Evolutionary conservation across 2,329 filamentous ascomycete genomes (phyloP).

Genomic region (Didymella exigua): DNA sequence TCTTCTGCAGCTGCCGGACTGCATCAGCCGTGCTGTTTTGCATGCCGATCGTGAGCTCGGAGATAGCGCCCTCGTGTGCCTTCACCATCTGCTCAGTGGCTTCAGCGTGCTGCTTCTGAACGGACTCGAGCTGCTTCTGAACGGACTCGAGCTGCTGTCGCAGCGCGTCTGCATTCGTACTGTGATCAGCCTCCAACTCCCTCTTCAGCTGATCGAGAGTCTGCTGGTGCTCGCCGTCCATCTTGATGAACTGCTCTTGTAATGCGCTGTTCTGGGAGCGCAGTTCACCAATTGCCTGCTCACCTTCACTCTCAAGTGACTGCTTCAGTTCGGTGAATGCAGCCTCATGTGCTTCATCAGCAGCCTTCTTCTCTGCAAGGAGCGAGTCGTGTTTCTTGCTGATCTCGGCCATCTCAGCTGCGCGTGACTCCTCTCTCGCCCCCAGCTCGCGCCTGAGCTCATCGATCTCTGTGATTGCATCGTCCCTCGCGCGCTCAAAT

Average conservation of each 20-base stretch:
- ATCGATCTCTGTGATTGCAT: slow-evolving; percentile 10
- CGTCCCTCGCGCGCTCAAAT: slow-evolving; percentile 19
- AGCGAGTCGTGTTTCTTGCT: slow-evolving; percentile 22
- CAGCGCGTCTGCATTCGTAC: slow-evolving; percentile 31
- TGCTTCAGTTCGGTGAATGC: slow-evolving; percentile 35
- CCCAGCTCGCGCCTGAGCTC: slow-evolving; percentile 13
- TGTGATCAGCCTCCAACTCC: slow-evolving; percentile 39
- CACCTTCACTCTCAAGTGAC: slow-evolving; percentile 34
- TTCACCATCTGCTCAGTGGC: slow-evolving; percentile 39
- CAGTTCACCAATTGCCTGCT: slow-evolving; percentile 31
- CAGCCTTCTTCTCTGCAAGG: slow-evolving; percentile 25
- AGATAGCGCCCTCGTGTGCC: slow-evolving; percentile 45
- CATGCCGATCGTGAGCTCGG: slow-evolving; percentile 44
- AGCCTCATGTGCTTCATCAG: slow-evolving; percentile 38
- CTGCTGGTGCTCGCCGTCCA: slow-evolving; percentile 41
- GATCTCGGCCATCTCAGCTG: slow-evolving; percentile 17
- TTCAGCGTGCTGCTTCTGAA: slow-evolving; percentile 36
- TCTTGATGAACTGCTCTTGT: slow-evolving; percentile 28
- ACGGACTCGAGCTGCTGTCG: slow-evolving; percentile 36
- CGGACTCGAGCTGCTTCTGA: slow-evolving; percentile 36
- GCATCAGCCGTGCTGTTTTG: slow-evolving; percentile 41
- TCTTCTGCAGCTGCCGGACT: slow-evolving; percentile 42
- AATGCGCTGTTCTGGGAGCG: slow-evolving; percentile 33
- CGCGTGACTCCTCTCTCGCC: neutral
- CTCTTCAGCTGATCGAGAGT: slow-evolving; percentile 39